These are phyloP conservation scores for Pleurostoma richardsiae DNA, from an alignment of 2,329 filamentous ascomycete species.

Conservation along the genomic window DNA sequence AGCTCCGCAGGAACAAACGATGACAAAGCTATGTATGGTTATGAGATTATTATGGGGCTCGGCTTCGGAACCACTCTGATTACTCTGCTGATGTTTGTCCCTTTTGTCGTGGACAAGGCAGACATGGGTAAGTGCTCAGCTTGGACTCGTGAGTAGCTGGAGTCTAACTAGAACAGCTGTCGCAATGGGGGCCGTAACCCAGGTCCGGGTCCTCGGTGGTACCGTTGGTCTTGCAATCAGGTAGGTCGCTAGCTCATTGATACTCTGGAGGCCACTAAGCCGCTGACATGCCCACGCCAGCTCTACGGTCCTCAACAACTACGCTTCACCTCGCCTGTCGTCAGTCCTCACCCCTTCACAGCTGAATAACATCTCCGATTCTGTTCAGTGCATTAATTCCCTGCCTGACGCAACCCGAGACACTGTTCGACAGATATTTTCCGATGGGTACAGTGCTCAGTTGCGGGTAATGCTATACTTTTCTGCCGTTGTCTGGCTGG, in stretches of 20 bases:
- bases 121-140: conserved; percentile 18
- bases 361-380: conserved; percentile 12
- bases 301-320: conserved; percentile 14
- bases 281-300: conserved; percentile 6
- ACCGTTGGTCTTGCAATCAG: conserved; percentile 28
- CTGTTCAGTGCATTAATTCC: conserved; percentile 11
- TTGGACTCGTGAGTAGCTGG: background rate
- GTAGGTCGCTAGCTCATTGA: conserved; percentile 10
- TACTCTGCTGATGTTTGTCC: conserved; percentile 23
- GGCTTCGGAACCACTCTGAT: conserved; percentile 27
- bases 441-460: conserved; percentile 12
- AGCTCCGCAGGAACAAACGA: conserved; percentile 15
- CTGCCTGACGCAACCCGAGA: conserved; percentile 12
- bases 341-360: conserved; percentile 10
- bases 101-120: conserved; percentile 19
- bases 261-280: conserved; percentile 2
- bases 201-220: conserved; percentile 30
- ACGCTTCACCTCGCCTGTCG: conserved; percentile 2
- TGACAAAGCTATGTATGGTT: conserved; percentile 21
- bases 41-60: conserved; percentile 27
- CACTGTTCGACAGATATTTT: conserved; percentile 12
- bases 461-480: conserved; percentile 19
- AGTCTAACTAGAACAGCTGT: conserved; percentile 16
- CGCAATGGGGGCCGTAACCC: conserved; percentile 27
- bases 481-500: conserved; percentile 13